Conservation (phyloP, 83 land plant genomes). For the Picea abies region DNA sequence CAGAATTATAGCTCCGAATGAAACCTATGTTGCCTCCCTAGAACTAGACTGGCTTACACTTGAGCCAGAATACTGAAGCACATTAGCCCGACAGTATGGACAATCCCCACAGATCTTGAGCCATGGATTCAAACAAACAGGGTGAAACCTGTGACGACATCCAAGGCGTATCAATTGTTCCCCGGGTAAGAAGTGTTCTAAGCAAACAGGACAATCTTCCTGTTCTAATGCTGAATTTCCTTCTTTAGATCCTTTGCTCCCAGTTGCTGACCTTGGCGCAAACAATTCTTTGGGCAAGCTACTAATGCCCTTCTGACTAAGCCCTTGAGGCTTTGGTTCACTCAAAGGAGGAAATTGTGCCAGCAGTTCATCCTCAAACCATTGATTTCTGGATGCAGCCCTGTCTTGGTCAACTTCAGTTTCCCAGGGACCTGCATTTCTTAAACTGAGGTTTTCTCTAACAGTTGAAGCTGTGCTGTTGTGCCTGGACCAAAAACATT, state of each 20-base stretch:
- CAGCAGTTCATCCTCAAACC: conserved; percentile 10
- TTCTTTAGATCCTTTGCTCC: neutral
- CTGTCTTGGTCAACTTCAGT: conserved; percentile 19
- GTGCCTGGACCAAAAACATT: conserved; percentile 18
- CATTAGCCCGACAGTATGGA: conserved; percentile 53
- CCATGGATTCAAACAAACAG: conserved; percentile 59
- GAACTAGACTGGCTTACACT: too few relatives aligned
- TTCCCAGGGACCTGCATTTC: conserved; percentile 32
- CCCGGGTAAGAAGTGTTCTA: conserved; percentile 48
- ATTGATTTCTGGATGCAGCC: neutral
- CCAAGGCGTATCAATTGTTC: conserved; percentile 41
- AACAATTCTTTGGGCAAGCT: conserved; percentile 35
- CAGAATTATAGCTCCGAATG: too few relatives aligned
- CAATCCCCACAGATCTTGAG: conserved; percentile 52
- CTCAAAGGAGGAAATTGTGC: neutral
- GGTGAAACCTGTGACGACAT: conserved; percentile 60
- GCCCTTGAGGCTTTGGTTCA: conserved; percentile 47
- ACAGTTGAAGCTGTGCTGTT: conserved; percentile 15
- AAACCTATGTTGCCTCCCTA: too few relatives aligned
- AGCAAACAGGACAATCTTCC: conserved; percentile 55
- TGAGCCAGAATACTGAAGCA: neutral
- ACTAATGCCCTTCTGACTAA: conserved; percentile 40
- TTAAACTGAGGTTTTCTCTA: conserved; percentile 22
- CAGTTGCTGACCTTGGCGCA: conserved; percentile 11
- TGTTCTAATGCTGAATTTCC: neutral